These are phyloP conservation scores for Trebouxia sp. DNA, from an alignment of 139 green algal genomes.

Conservation along the genomic window DNA sequence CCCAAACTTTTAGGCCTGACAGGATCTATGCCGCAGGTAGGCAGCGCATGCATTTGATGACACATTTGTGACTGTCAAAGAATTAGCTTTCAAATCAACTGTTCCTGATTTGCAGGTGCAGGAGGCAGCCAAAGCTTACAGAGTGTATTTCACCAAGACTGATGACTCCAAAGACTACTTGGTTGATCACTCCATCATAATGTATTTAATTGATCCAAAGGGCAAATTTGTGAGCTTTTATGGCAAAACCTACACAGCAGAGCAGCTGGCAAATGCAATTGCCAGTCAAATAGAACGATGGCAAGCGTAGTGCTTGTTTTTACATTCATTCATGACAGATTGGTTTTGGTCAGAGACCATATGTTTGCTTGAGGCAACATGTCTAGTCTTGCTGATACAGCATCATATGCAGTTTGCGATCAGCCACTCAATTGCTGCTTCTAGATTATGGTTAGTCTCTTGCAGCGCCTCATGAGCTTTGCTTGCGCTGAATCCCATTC, in stretches of 20 bases:
- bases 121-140: conserved; percentile 68
- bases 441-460: conserved; percentile 58
- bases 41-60: neutral
- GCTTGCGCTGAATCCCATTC: conserved; percentile 70
- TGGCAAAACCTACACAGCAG: conserved; percentile 70
- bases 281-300: neutral
- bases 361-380: no score
- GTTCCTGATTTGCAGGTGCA: conserved; percentile 33
- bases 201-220: conserved; percentile 88
- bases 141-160: conserved; percentile 92
- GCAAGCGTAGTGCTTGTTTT: neutral
- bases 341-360: no score
- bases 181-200: conserved; percentile 99
- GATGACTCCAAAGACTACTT: conserved; percentile 86
- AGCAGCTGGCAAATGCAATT: conserved; percentile 41
- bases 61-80: neutral
- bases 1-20: conserved; percentile 94
- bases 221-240: conserved; percentile 95
- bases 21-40: conserved; percentile 68
- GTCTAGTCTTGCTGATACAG: no score
- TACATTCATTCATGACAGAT: neutral
- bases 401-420: conserved; percentile 46
- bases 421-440: conserved; percentile 69
- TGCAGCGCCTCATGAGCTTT: conserved; percentile 69
- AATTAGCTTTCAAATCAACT: neutral